Base-by-base conservation (phyloP, 768 basidiomycete species). In the Neoboletus subvelutipes region DNA sequence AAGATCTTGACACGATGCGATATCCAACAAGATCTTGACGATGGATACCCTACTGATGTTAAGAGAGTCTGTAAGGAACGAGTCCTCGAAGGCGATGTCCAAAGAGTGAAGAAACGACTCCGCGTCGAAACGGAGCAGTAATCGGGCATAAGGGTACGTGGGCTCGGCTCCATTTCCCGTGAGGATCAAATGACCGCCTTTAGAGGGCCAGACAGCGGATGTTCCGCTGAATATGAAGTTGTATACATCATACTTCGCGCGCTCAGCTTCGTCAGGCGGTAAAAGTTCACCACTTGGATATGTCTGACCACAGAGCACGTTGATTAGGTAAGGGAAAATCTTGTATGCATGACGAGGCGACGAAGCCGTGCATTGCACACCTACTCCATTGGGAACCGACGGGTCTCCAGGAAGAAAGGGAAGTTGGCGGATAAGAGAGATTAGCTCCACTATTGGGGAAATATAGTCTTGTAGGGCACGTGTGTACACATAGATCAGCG, bases 61-160 rank as follows among this genome's bases (percentile, higher is more conserved):
- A 48, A 78, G 79, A 5, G 81, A 76, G 42, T 88, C 82, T 68
- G 95, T 94, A 33, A 98, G 82, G 74, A 89, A 96, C 2, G 87
- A 72, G 63, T 98, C 94, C 71, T 99, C 97, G 63, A 98, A 96
- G 1, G 92, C 94, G 57, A 94, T 85, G 71, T 99, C 97, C 58
- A 99, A 78, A 2, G 90, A 85, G 69, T 99, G 94, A 11, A 99
- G 83, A 69, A 95, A 90, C 0, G 93, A 90, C 71, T 99, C 97
- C 11, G 96, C 82, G 67, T 98, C 94, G 67, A 95, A 96, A 8
- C 80, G 83, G 8, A 98, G 80, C 2, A 98, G 76, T 13, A 92
- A 78, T 8, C 90, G 86, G 28, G 88, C 83, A 63, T 98, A 97
- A 2, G 94, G 96, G 65, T 94, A 97, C 1, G 92, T 88, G 36